Base-by-base conservation (phyloP, 306 rosid species). In the Lathyrus oleraceus region DNA sequence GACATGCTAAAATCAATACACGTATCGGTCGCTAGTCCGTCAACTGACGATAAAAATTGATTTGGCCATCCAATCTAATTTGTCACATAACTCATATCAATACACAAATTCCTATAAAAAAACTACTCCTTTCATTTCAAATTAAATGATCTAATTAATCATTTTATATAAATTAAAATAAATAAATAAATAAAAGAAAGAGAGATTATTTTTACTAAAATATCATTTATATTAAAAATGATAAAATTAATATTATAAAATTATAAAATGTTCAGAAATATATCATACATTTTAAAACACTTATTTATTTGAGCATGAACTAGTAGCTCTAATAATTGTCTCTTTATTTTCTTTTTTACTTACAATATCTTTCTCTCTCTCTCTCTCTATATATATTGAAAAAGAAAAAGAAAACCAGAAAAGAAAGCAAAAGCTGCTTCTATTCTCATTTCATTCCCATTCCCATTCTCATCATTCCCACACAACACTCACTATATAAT, bases 341-440 rank as follows among this genome's bases (percentile, higher is more conserved):
- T n/a, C 20, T 45, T 20, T 14, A 45, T 45, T 45, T 45, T 45
- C 17, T 44, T 44, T 16, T 44, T 15, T 47, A 47, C 0, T 48
- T 48, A 7, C 12, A 48, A 15, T 16, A 48, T 6, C 16, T 16
- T 19, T n/a, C n/a, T n/a, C n/a, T n/a, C n/a, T n/a, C n/a, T n/a
- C n/a, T n/a, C n/a, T n/a, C n/a, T 53, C 59, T 11, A 54, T 14
- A 13, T 57, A 27, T 13, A 6, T 6, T 9, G 30, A 47, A 67
- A 73, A 61, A 59, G 65, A 73, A 58, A 73, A 74, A 38, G 47
- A 44, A 35, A 49, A 21, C 0, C 16, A 12, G 70, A 76, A 61
- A 65, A 51, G 65, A 77, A 65, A 74, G 77, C 51, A 38, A 82
- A 78, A 81, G 79, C 57, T 32, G 19, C 48, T 39, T 32, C 67